Conservation (phyloP, 2,329 filamentous ascomycete genomes). For the Immersiporthe knoxdaviesiana region DNA sequence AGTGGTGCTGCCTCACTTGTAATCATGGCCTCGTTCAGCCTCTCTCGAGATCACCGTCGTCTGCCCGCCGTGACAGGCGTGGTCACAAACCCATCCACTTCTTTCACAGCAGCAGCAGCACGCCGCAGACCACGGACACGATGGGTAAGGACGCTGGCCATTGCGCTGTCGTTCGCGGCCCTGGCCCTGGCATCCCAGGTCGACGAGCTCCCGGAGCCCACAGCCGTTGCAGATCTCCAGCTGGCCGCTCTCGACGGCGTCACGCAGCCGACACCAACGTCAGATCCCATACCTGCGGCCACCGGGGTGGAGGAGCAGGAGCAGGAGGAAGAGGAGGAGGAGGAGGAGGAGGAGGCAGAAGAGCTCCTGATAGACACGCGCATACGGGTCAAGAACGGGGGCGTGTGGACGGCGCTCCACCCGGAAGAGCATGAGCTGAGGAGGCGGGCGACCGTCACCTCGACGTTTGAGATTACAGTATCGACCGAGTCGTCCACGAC, state of each 20-base stretch:
- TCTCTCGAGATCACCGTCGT: conserved; percentile 15
- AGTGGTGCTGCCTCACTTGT: conserved; percentile 34
- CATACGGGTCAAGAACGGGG: conserved; percentile 38
- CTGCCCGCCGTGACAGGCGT: conserved; percentile 19
- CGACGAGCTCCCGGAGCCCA: conserved; percentile 32
- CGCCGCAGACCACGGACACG: conserved; percentile 34
- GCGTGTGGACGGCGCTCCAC: conserved; percentile 44
- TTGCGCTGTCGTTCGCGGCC: conserved; percentile 34
- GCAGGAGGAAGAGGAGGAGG: conserved; percentile 37
- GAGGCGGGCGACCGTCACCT: conserved; percentile 28
- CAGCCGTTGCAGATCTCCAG: conserved; percentile 33
- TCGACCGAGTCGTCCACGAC: conserved; percentile 35
- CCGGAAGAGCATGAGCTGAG: conserved; percentile 38
- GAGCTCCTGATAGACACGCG: conserved; percentile 43
- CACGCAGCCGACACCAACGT: conserved; percentile 21
- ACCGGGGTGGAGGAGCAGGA: not conserved
- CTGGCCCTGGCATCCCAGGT: conserved; percentile 34
- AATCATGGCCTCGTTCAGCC: conserved; percentile 34
- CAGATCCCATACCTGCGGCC: conserved; percentile 34
- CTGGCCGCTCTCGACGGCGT: conserved; percentile 8
- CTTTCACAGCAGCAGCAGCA: not conserved
- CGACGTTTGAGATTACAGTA: conserved; percentile 29
- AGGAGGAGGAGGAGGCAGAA: conserved; percentile 34
- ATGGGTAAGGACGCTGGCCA: conserved; percentile 34
- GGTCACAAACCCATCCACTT: not conserved